These are phyloP conservation scores for Ogataea philodendri DNA, from an alignment of 805 yeast genomes.

Conservation along the genomic window DNA sequence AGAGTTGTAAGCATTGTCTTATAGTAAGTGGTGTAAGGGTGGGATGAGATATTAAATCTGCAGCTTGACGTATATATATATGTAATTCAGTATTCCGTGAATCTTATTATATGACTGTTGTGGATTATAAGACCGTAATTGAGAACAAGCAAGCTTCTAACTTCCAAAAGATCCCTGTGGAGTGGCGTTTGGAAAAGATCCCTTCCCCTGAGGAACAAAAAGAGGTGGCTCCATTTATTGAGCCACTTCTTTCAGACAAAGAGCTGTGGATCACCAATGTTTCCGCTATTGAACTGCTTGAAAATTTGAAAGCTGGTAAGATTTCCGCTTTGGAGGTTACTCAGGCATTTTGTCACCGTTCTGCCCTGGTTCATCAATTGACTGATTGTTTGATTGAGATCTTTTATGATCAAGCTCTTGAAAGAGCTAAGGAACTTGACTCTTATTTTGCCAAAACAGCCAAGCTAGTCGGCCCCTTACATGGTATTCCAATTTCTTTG, in stretches of 20 bases:
- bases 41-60: not conserved
- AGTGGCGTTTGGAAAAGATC: slow-evolving; percentile 30
- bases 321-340: slow-evolving; percentile 37
- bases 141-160: slow-evolving; percentile 20
- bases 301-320: slow-evolving; percentile 31
- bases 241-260: slow-evolving; percentile 21
- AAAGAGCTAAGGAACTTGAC: slow-evolving; percentile 41
- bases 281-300: slow-evolving; percentile 27
- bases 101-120: slow-evolving; percentile 6
- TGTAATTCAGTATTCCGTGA: too few relatives aligned
- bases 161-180: slow-evolving; percentile 29
- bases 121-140: slow-evolving; percentile 23
- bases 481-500: slow-evolving; percentile 45
- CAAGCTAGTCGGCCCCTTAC: slow-evolving; percentile 41
- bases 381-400: slow-evolving; percentile 42
- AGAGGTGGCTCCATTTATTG: slow-evolving; percentile 24
- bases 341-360: slow-evolving; percentile 42
- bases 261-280: slow-evolving; percentile 26
- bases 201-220: slow-evolving; percentile 32
- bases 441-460: slow-evolving; percentile 35
- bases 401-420: slow-evolving; percentile 41
- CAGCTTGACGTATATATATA: too few relatives aligned
- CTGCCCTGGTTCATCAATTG: slow-evolving; percentile 42
- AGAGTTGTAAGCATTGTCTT: too few relatives aligned
- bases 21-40: slow-evolving; percentile 8